A percentile compares a stretch with the other conserved stretches of the same genome.
These are phyloP conservation scores for Massarina eburnea DNA, from an alignment of 2,329 filamentous ascomycete genomes.

Conservation along the genomic window DNA sequence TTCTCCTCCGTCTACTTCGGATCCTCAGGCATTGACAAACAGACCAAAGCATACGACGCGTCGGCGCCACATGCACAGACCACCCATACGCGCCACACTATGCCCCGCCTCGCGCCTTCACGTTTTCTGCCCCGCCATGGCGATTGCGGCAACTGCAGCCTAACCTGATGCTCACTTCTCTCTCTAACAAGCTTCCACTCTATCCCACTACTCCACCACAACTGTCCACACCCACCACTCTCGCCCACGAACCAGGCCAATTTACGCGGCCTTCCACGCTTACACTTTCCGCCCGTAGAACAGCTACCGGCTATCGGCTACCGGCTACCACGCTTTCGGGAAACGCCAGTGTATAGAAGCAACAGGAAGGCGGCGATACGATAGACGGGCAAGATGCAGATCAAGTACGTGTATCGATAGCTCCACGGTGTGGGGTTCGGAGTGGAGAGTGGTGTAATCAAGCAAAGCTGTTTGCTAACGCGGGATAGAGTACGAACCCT, in stretches of 20 bases:
- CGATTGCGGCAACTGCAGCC: slow-evolving; percentile 13
- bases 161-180: slow-evolving; percentile 1
- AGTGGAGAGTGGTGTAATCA: not conserved
- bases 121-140: slow-evolving; percentile 13
- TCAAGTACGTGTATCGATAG: slow-evolving; percentile 28
- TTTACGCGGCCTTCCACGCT: not conserved
- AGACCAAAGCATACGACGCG: not conserved
- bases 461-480: slow-evolving; percentile 12
- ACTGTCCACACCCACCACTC: not conserved
- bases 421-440: not conserved
- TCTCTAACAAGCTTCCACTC: slow-evolving; percentile 1
- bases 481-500: slow-evolving; percentile 85
- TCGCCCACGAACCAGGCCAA: not conserved
- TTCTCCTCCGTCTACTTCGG: too few species aligned
- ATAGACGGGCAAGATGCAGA: slow-evolving; percentile 33
- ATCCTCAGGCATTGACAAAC: too few species aligned
- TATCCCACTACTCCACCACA: slow-evolving; percentile 12
- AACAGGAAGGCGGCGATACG: too few species aligned
- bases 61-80: slow-evolving; percentile 4
- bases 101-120: slow-evolving; percentile 12
- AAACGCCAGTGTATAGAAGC: too few species aligned
- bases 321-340: too few species aligned
- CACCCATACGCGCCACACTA: slow-evolving; percentile 5
- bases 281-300: not conserved
- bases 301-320: not conserved